Conservation (phyloP, 2,329 filamentous ascomycete species). For the Epichloe sp. region DNA sequence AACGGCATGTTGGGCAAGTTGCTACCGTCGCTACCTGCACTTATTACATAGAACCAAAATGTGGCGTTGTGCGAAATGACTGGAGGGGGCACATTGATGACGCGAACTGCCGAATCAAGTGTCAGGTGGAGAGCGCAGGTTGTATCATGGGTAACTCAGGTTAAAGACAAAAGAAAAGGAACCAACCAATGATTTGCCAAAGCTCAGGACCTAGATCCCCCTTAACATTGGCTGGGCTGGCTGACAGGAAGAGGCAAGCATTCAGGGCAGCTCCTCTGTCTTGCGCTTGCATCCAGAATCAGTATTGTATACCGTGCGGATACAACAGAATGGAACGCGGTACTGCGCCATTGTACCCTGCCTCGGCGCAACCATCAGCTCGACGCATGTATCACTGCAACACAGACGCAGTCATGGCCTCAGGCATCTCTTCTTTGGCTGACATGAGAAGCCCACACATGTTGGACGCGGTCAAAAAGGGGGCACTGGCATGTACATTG, state of each 20-base stretch:
- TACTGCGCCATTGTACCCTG: slow-evolving; percentile 25
- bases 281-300: neutral
- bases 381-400: slow-evolving; percentile 22
- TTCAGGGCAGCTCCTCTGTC: neutral
- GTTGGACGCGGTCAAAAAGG: neutral
- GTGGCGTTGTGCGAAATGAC: neutral
- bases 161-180: neutral
- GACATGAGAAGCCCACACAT: neutral
- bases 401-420: too few species aligned
- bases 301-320: slow-evolving; percentile 24
- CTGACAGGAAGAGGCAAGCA: neutral
- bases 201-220: neutral
- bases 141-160: neutral
- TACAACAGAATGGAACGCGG: slow-evolving; percentile 4
- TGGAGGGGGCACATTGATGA: neutral
- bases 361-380: slow-evolving; percentile 19
- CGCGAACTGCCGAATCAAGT: neutral
- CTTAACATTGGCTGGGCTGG: neutral
- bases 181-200: neutral
- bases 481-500: neutral
- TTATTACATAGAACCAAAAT: neutral
- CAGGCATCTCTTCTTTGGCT: too few species aligned
- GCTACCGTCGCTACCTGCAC: neutral
- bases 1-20: neutral
- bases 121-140: neutral